Conservation (phyloP, 148 eudicot species). For the Salicornia ramosissima region DNA sequence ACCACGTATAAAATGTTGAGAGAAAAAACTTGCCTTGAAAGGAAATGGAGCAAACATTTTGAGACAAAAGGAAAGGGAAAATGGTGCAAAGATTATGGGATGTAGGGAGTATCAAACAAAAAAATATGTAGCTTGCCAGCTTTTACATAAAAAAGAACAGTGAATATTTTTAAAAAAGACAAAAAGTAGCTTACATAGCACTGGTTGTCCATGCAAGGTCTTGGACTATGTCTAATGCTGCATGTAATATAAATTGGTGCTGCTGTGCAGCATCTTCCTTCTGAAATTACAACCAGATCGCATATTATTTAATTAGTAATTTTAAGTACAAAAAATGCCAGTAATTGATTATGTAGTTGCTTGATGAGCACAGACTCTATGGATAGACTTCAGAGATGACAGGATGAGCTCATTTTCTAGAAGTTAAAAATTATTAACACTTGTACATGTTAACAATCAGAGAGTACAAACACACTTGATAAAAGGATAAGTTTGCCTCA, state of each 20-base stretch:
- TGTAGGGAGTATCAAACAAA: neutral
- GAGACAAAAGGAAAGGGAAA: too few species aligned
- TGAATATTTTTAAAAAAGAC: neutral
- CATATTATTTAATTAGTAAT: neutral
- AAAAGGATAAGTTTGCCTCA: neutral
- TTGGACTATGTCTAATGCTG: constrained; percentile 91
- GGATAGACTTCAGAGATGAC: neutral
- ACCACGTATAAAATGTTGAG: too few species aligned
- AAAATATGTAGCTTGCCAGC: neutral
- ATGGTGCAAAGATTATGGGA: neutral
- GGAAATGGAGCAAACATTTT: too few species aligned
- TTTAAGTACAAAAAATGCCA: constrained; percentile 3
- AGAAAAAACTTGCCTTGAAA: too few species aligned
- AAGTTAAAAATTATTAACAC: neutral
- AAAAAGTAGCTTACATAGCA: constrained; percentile 67
- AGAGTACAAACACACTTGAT: neutral
- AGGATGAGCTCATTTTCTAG: neutral
- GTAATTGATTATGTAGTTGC: neutral
- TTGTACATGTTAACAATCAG: neutral
- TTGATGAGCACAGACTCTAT: neutral
- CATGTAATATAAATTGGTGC: constrained; percentile 92
- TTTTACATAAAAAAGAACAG: neutral
- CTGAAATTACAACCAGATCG: constrained; percentile 32
- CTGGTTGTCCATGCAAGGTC: constrained; percentile 98
- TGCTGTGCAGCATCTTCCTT: constrained; percentile 92